A percentile compares a stretch with the other conserved stretches of the same genome.
phyloP scores from a whole-genome alignment of 2,329 filamentous ascomycete species.

The Claviceps africana region DNA sequence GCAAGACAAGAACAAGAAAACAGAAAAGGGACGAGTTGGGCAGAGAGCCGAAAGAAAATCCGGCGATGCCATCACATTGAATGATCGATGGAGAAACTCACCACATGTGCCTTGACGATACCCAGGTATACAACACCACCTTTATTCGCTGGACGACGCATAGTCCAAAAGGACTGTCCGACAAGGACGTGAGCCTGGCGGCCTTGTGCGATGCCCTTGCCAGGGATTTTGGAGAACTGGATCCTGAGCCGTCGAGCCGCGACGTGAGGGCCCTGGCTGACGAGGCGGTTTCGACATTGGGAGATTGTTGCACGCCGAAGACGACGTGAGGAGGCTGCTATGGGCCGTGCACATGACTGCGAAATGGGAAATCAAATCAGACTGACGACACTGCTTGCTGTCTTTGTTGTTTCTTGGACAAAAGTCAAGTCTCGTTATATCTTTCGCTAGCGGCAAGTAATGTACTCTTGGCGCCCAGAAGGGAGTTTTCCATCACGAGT shows the following conservation, averaged over 20 bases:
- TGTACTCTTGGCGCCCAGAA: background rate
- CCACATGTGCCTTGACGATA: background rate
- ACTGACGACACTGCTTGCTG: background rate
- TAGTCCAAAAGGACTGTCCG: slow-evolving; percentile 48
- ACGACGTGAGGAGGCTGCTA: slow-evolving; percentile 4
- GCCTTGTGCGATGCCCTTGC: slow-evolving; percentile 47
- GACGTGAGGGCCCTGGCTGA: slow-evolving; percentile 31
- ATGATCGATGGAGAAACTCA: background rate
- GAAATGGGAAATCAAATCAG: background rate
- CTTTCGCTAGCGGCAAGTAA: background rate
- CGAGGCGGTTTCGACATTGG: slow-evolving; percentile 28
- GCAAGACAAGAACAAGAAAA: background rate
- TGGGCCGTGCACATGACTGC: background rate
- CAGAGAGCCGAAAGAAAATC: background rate
- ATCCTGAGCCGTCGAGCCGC: slow-evolving; percentile 20
- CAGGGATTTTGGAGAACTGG: slow-evolving; percentile 39
- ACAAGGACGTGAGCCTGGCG: slow-evolving; percentile 49
- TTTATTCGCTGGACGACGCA: slow-evolving; percentile 65
- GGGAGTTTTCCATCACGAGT: background rate
- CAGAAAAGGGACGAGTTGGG: background rate
- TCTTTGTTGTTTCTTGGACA: background rate
- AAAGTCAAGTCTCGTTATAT: background rate
- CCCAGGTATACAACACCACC: slow-evolving; percentile 53
- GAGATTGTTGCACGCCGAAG: slow-evolving; percentile 41
- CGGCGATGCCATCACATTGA: background rate